Conservation (phyloP, 2,329 filamentous ascomycete species). For the Periconia sp. region DNA sequence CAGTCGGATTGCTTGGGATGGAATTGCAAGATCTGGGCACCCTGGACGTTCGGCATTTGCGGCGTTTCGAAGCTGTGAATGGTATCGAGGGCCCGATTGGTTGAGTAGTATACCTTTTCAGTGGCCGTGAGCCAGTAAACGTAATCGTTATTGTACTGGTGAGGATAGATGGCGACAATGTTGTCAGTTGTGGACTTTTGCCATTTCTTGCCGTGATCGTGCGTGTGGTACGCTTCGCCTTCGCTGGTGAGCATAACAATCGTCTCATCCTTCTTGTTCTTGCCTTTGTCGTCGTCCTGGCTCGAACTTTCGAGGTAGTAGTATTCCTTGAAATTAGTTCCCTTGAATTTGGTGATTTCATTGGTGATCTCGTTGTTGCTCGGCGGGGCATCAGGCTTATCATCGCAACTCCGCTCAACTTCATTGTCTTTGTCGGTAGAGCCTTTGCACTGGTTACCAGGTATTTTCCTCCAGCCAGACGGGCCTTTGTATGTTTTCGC, state of each 20-base stretch:
- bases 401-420: slow-evolving; percentile 74
- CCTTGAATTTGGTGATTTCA: slow-evolving; percentile 64
- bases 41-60: slow-evolving; percentile 55
- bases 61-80: slow-evolving; percentile 76
- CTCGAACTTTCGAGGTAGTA: slow-evolving; percentile 76
- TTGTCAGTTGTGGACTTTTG: slow-evolving; percentile 69
- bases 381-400: slow-evolving; percentile 49
- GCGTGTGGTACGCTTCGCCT: slow-evolving; percentile 70
- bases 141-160: slow-evolving; percentile 78
- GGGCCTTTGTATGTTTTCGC: slow-evolving; percentile 78
- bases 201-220: slow-evolving; percentile 91
- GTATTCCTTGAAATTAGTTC: slow-evolving; percentile 57
- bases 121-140: slow-evolving; percentile 80
- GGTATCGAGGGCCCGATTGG: slow-evolving; percentile 69
- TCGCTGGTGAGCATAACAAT: slow-evolving; percentile 62
- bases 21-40: slow-evolving; percentile 67
- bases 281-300: slow-evolving; percentile 65
- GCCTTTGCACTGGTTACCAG: slow-evolving; percentile 56
- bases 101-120: slow-evolving; percentile 74
- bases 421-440: slow-evolving; percentile 48
- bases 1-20: slow-evolving; percentile 80
- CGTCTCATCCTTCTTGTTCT: slow-evolving; percentile 76
- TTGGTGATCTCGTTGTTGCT: slow-evolving; percentile 68
- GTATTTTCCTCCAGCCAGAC: slow-evolving; percentile 90
- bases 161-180: slow-evolving; percentile 72